phyloP scores from a whole-genome alignment of 805 yeast genomes.

The Yarrowia porcina region DNA sequence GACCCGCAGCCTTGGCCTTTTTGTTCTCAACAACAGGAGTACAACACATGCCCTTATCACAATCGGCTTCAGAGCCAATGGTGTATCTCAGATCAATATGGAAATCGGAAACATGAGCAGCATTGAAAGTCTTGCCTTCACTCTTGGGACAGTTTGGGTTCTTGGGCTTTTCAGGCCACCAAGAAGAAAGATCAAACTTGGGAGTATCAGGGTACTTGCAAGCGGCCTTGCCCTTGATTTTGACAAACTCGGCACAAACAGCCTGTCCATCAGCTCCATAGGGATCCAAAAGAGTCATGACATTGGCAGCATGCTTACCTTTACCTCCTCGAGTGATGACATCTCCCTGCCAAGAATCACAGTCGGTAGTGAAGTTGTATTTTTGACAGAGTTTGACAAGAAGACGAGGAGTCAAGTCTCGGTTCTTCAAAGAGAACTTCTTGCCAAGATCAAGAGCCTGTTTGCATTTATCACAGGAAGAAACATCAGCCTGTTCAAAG shows the following conservation, averaged over 20 bases:
- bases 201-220: neutral
- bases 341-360: neutral
- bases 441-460: neutral
- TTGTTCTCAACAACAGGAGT: conserved; percentile 33
- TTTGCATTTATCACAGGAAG: neutral
- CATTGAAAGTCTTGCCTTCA: conserved; percentile 52
- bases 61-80: conserved; percentile 46
- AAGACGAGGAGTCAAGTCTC: neutral
- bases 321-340: conserved; percentile 1
- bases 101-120: conserved; percentile 63
- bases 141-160: too few relatives aligned
- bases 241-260: conserved; percentile 44
- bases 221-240: neutral
- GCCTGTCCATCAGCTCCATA: too few relatives aligned
- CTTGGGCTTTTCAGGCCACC: too few relatives aligned
- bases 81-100: conserved; percentile 54
- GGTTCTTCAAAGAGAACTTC: neutral
- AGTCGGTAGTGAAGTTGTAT: neutral
- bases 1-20: neutral
- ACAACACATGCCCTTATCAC: conserved; percentile 59
- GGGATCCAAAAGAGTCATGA: conserved; percentile 52
- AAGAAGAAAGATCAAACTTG: too few relatives aligned
- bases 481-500: neutral
- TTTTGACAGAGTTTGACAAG: neutral
- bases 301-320: conserved; percentile 44